Percentiles rank a stretch among this genome's conserved stretches.
phyloP scores from a whole-genome alignment of 805 yeast species.

The Saturnispora zaruensis region DNA sequence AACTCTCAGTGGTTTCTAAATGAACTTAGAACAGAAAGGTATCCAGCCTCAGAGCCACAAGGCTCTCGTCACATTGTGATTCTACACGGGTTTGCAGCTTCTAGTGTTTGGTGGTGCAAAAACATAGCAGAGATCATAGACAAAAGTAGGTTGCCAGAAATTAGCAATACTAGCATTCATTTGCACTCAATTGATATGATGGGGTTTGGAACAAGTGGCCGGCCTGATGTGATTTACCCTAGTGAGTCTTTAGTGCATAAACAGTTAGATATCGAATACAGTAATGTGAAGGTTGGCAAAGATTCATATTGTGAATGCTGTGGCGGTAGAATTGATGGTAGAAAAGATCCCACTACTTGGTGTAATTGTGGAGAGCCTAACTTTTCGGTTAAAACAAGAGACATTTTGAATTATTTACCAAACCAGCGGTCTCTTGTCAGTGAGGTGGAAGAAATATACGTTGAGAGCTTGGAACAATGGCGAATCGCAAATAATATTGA shows the following conservation, averaged over 20 bases:
- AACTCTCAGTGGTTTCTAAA: conserved; percentile 17
- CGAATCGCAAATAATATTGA: conserved; percentile 39
- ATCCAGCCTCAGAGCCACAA: not conserved
- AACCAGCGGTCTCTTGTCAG: conserved; percentile 32
- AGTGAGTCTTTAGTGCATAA: conserved; percentile 21
- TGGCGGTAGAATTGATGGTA: conserved; percentile 15
- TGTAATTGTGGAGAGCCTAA: conserved; percentile 6
- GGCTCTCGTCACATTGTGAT: conserved; percentile 35
- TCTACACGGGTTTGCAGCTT: conserved; percentile 51
- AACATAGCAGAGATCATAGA: conserved; percentile 38
- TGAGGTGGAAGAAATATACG: conserved; percentile 47
- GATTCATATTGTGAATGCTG: conserved; percentile 9
- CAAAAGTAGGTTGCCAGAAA: conserved; percentile 15
- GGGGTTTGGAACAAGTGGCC: conserved; percentile 48
- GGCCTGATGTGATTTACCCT: conserved; percentile 29
- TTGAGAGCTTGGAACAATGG: conserved; percentile 60
- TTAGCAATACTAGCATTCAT: conserved; percentile 12
- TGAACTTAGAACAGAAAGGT: conserved; percentile 23
- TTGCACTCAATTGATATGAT: conserved; percentile 40
- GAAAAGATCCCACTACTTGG: conserved; percentile 6
- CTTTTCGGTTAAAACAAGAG: conserved; percentile 2
- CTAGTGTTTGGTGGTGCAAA: conserved; percentile 47
- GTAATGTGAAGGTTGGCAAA: conserved; percentile 13
- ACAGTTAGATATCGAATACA: conserved; percentile 19
- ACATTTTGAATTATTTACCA: conserved; percentile 19